Percentiles rank a stretch among this genome's conserved stretches.
Evolutionary conservation across 495 filamentous ascomycete genomes (phyloP).

Genomic region (Bacidia gigantensis): DNA sequence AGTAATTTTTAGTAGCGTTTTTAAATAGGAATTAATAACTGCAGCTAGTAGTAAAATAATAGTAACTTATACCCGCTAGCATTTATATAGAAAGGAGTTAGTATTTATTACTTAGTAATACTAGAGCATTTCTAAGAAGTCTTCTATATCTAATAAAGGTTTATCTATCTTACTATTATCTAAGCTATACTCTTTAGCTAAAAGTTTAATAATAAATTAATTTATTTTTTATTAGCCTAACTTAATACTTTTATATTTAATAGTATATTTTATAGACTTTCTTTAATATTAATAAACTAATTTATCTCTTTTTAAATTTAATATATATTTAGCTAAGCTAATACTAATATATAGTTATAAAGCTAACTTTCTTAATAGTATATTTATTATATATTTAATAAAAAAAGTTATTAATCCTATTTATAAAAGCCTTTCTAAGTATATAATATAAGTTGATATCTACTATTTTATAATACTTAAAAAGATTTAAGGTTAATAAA

Average conservation of each 20-base stretch:
- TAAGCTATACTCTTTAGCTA: background rate
- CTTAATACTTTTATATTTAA: background rate
- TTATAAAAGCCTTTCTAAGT: background rate
- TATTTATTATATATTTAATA: slow-evolving; percentile 7
- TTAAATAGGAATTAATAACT: background rate
- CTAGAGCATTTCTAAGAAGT: background rate
- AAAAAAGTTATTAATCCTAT: slow-evolving; percentile 4
- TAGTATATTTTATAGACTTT: background rate
- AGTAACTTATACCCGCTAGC: background rate
- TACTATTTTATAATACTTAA: background rate
- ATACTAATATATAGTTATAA: background rate
- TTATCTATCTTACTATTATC: background rate
- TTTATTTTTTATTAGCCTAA: background rate
- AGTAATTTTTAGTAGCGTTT: background rate
- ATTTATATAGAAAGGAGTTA: slow-evolving; percentile 1
- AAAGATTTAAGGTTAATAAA: background rate
- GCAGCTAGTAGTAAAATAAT: background rate
- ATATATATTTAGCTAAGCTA: background rate
- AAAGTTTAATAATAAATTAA: background rate
- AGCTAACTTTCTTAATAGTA: background rate
- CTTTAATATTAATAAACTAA: background rate
- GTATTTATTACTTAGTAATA: slow-evolving; percentile 2
- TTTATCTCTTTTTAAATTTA: background rate
- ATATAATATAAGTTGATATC: slow-evolving; percentile 3
- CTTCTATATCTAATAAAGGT: background rate